Percentiles rank a stretch among this genome's conserved stretches.
Conservation (phyloP, 495 filamentous ascomycete genomes). For the Penicillium parvum region DNA sequence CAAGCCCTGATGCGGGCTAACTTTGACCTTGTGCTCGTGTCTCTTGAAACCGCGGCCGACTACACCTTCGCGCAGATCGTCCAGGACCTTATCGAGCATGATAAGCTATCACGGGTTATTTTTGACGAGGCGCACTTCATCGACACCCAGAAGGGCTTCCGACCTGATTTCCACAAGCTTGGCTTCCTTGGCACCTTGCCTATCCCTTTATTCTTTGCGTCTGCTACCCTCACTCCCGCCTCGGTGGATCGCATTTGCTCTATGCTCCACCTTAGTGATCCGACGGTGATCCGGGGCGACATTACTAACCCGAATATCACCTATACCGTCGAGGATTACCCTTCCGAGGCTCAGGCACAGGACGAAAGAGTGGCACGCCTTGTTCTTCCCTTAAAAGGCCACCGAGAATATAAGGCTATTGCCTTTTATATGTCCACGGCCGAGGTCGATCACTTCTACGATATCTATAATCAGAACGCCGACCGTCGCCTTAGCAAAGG, state of each 20-base stretch:
- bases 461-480: too few relatives aligned
- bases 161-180: neutral
- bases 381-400: too few relatives aligned
- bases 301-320: neutral
- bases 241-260: neutral
- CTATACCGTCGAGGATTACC: neutral
- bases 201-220: neutral
- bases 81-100: neutral
- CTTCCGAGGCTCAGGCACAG: neutral
- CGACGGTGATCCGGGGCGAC: neutral
- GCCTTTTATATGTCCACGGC: too few relatives aligned
- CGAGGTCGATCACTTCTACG: too few relatives aligned
- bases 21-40: neutral
- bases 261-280: neutral
- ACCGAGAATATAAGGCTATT: too few relatives aligned
- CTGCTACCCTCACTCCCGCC: neutral
- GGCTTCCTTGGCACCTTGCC: neutral
- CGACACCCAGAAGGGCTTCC: neutral
- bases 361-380: too few relatives aligned
- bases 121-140: neutral
- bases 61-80: neutral
- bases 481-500: too few relatives aligned
- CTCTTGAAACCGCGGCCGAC: neutral
- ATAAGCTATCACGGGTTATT: neutral
- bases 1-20: neutral